Base-by-base conservation (phyloP, 805 yeast genomes). In the Myxozyma vanderwaltii region DNA sequence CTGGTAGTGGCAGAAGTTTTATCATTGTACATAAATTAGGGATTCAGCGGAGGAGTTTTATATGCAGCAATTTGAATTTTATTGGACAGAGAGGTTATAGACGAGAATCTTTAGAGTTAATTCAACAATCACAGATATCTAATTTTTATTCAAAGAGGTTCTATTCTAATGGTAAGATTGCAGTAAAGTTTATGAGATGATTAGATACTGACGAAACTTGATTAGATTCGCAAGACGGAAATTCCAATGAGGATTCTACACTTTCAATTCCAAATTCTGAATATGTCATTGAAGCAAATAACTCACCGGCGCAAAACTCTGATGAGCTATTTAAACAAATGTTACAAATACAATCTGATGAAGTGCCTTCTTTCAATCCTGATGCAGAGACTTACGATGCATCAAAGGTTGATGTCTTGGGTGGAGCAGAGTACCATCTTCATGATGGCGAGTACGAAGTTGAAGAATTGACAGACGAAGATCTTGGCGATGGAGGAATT, bases 361-460 rank as follows among this genome's bases (percentile, higher is more conserved):
- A 36, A 15, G 31, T 38, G 6, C 29, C 46, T 5, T 15, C 24
- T 7, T 36, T 51, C 38, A 51, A 58, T 31, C 24, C 50, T n/a
- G 53, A 56, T n/a, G 51, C 55, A 13, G 48, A 29, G 10, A 48
- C 54, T 38, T 58, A 58, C 31, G 36, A 33, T 5, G 61, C 61
- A 2, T 23, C 49, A 13, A 15, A 39, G 15, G 17, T 17, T 13
- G 54, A 52, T 17, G 49, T 39, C 0, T 8, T 53, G 12, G 57
- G 56, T 17, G 61, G 57, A 29, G 53, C 47, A 12, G 61, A 58
- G 23, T 58, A 58, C 36, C 61, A 58, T 44, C 48, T 58, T 17
- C 61, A 58, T 35, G 61, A 58, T 29, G 61, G 54, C 36, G 61
- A 58, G 26, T 58, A 36, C 43, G 41, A 51, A 26, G 29, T 35